A percentile compares a stretch with the other conserved stretches of the same genome.
phyloP scores from a whole-genome alignment of 208 protist genomes.

The Leishmania martiniquensis region DNA sequence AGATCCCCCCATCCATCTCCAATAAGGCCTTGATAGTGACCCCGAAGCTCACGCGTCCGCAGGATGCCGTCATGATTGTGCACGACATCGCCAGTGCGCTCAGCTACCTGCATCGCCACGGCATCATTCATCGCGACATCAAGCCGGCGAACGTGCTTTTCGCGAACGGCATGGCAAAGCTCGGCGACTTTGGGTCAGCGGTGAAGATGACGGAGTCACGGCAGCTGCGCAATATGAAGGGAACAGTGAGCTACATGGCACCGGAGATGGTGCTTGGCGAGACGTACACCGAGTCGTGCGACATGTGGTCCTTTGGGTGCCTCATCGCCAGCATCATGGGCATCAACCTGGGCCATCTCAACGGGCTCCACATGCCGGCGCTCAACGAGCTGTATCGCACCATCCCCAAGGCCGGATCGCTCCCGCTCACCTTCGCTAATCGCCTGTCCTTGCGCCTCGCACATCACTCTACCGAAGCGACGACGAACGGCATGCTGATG shows the following conservation, averaged over 20 bases:
- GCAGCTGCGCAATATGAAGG: constrained; percentile 74
- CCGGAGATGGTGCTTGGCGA: constrained; percentile 86
- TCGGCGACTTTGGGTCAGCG: constrained; percentile 81
- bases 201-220: constrained; percentile 46
- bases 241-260: constrained; percentile 85
- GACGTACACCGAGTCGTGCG: constrained; percentile 79
- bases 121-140: constrained; percentile 86
- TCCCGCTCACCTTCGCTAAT: constrained; percentile 66
- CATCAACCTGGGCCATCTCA: constrained; percentile 72
- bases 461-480: constrained; percentile 46
- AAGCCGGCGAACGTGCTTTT: constrained; percentile 88
- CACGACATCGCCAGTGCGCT: constrained; percentile 76
- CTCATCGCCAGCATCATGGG: constrained; percentile 79
- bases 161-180: constrained; percentile 68
- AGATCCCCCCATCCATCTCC: not conserved
- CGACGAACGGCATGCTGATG: constrained; percentile 39
- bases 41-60: constrained; percentile 24
- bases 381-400: constrained; percentile 67
- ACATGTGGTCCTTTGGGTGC: constrained; percentile 87
- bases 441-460: constrained; percentile 35
- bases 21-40: not conserved
- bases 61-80: constrained; percentile 64
- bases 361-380: constrained; percentile 64
- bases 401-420: constrained; percentile 42
- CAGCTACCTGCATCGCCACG: constrained; percentile 63